These are phyloP conservation scores for Pythium guiyangense DNA, from an alignment of 352 stramenopile species.

Conservation along the genomic window DNA sequence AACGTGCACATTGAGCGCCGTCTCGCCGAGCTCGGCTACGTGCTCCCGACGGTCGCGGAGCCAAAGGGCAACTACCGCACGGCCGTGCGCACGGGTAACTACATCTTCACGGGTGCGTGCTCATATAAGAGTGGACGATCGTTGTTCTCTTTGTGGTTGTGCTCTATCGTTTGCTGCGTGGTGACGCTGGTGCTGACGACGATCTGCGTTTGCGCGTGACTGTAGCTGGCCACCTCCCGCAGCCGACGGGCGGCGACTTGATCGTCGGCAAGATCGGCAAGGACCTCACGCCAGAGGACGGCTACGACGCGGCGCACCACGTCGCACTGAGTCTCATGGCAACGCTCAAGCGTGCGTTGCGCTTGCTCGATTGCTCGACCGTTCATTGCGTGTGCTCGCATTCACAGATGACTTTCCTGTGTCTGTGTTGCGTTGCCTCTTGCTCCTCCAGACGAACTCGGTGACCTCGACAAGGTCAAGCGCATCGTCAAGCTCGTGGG, in stretches of 20 bases:
- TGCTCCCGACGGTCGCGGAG: conserved; percentile 48
- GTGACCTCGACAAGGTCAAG: conserved; percentile 85
- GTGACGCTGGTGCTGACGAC: no score
- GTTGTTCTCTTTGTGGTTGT: neutral
- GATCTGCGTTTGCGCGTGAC: neutral
- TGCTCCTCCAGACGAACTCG: conserved; percentile 35
- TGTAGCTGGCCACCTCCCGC: conserved; percentile 60
- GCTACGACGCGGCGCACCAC: conserved; percentile 75
- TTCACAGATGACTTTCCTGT: no score
- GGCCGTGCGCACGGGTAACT: conserved; percentile 55
- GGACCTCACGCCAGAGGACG: conserved; percentile 79
- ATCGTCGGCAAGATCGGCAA: conserved; percentile 80
- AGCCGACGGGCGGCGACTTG: conserved; percentile 42
- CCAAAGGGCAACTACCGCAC: conserved; percentile 77
- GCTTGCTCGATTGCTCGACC: neutral
- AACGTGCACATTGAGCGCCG: conserved; percentile 51
- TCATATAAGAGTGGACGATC: neutral
- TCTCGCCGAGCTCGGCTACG: conserved; percentile 64
- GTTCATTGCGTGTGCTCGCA: neutral
- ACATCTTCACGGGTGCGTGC: conserved; percentile 57
- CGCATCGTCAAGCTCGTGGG: conserved; percentile 92
- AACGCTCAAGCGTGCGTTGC: conserved; percentile 69
- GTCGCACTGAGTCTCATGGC: conserved; percentile 84
- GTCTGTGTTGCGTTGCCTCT: neutral
- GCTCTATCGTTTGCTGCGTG: neutral